Percentiles rank a stretch among this genome's conserved stretches.
phyloP scores from a whole-genome alignment of 495 filamentous ascomycete species.

The Neurospora tetraspora region DNA sequence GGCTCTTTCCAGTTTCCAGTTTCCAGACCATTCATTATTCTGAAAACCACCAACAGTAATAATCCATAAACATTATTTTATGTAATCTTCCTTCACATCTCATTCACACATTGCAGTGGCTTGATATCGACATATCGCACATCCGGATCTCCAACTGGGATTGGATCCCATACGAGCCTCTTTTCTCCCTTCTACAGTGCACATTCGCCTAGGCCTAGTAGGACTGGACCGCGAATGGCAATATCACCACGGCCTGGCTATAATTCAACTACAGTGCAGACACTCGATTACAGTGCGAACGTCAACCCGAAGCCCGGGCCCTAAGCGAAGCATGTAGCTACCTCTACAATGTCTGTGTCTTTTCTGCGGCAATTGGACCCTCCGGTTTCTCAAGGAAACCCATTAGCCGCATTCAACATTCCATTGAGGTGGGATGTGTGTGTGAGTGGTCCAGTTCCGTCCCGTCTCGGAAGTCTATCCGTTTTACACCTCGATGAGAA shows the following conservation, averaged over 20 bases:
- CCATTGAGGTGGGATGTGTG: not conserved
- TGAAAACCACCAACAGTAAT: not conserved
- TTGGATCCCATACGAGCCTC: not conserved
- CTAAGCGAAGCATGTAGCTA: not conserved
- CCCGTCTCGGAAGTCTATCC: not conserved
- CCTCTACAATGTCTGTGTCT: not conserved
- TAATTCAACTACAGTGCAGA: not conserved
- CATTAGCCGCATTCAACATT: not conserved
- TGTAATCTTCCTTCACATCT: not conserved
- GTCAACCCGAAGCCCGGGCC: not conserved
- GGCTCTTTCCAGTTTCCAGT: not conserved
- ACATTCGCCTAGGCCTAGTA: not conserved
- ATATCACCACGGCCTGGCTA: not conserved
- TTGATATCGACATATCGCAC: not conserved
- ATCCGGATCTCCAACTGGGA: not conserved
- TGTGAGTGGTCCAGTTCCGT: not conserved
- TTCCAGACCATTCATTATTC: not conserved
- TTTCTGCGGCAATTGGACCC: not conserved
- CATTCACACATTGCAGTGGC: not conserved
- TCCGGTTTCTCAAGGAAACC: not conserved
- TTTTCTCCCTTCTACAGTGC: not conserved
- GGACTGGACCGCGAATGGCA: not conserved
- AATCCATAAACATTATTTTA: not conserved
- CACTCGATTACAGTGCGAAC: not conserved
- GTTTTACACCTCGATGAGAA: not conserved